Percentiles rank a stretch among this genome's conserved stretches.
Conservation (phyloP, 2,329 filamentous ascomycete genomes). For the Trichoderma semiorbis region DNA sequence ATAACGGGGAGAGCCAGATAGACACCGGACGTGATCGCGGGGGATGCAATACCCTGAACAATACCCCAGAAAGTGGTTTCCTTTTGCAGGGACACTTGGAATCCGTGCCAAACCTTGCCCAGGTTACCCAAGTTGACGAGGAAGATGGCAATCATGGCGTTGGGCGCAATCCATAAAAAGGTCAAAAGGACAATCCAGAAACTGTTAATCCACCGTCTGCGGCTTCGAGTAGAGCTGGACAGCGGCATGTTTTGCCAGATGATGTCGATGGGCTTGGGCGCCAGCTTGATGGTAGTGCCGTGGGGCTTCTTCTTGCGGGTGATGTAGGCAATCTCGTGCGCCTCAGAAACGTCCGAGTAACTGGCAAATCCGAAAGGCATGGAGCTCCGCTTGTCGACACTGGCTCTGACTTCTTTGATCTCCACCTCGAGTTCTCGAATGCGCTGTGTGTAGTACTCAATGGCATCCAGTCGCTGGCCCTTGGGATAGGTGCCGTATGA, state of each 20-base stretch:
- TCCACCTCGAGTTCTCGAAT: slow-evolving; percentile 79
- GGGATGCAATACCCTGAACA: slow-evolving; percentile 87
- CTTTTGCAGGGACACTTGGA: slow-evolving; percentile 59
- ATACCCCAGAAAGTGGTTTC: slow-evolving; percentile 74
- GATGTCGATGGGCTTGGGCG: slow-evolving; percentile 83
- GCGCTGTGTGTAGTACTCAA: slow-evolving; percentile 83
- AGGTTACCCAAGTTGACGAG: slow-evolving; percentile 81
- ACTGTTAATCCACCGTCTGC: slow-evolving; percentile 73
- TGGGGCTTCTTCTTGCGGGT: slow-evolving; percentile 77
- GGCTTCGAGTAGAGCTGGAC: slow-evolving; percentile 62
- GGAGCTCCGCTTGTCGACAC: slow-evolving; percentile 81
- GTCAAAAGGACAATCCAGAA: slow-evolving; percentile 82
- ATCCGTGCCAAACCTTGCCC: slow-evolving; percentile 73
- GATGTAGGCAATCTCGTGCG: slow-evolving; percentile 81
- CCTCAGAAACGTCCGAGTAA: slow-evolving; percentile 82
- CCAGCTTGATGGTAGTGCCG: slow-evolving; percentile 72
- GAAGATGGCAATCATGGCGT: slow-evolving; percentile 92
- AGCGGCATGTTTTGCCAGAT: slow-evolving; percentile 94
- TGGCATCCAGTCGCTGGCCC: slow-evolving; percentile 81
- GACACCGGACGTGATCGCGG: slow-evolving; percentile 79
- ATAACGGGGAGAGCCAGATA: slow-evolving; percentile 87
- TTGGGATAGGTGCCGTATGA: slow-evolving; percentile 60
- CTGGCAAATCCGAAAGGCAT: slow-evolving; percentile 94
- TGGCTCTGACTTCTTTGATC: slow-evolving; percentile 77
- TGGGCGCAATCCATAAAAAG: slow-evolving; percentile 82